Evolutionary conservation across 2,329 filamentous ascomycete species (phyloP).

Genomic region (Septoria linicola): DNA sequence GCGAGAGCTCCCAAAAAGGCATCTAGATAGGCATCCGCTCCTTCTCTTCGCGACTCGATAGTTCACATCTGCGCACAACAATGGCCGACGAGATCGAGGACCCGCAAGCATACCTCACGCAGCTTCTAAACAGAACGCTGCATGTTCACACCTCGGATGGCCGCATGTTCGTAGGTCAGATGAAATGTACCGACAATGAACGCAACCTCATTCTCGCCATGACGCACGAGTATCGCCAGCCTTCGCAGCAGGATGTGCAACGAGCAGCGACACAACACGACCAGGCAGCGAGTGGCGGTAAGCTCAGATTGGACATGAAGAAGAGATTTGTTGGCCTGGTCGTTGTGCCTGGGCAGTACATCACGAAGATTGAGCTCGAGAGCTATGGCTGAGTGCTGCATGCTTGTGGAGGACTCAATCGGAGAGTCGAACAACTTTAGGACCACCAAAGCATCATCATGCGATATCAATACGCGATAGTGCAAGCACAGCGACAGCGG

Average conservation of each 20-base stretch:
- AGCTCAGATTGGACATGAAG: conserved; percentile 68
- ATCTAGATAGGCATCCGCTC: too few relatives aligned
- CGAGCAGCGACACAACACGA: conserved; percentile 37
- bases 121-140: conserved; percentile 61
- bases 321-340: conserved; percentile 86
- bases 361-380: conserved; percentile 85
- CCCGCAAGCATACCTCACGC: conserved; percentile 33
- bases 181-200: conserved; percentile 94
- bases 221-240: conserved; percentile 85
- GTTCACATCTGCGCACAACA: too few relatives aligned
- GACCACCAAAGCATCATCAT: too few relatives aligned
- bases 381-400: conserved; percentile 46
- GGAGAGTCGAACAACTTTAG: too few relatives aligned
- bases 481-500: too few relatives aligned
- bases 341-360: conserved; percentile 82
- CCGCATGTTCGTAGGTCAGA: conserved; percentile 82
- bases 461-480: too few relatives aligned
- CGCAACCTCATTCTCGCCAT: conserved; percentile 77
- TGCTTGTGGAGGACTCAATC: too few relatives aligned
- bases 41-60: too few relatives aligned
- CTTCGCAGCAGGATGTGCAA: conserved; percentile 49
- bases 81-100: conserved; percentile 20
- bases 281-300: conserved; percentile 34
- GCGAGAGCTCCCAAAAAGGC: too few relatives aligned
- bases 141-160: conserved; percentile 77